A percentile compares a stretch with the other conserved stretches of the same genome.
Evolutionary conservation across 176 grass and related monocot genomes (phyloP).

Genomic region (Pontederia paniculata): DNA sequence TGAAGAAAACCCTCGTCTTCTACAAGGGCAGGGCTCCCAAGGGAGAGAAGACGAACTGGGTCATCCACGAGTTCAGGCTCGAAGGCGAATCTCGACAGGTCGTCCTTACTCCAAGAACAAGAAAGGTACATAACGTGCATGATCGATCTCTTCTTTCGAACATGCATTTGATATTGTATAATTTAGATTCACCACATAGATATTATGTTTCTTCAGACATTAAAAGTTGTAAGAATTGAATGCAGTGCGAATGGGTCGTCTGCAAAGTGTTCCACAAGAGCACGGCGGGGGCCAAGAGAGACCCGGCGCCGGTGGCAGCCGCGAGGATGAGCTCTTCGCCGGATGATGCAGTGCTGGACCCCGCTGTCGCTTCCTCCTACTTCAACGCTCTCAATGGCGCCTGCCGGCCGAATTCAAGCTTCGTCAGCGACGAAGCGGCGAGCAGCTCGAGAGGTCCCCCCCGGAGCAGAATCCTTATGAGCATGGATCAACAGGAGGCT

Average conservation of each 20-base stretch:
- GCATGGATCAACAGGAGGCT: not conserved
- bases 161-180: too few relatives aligned
- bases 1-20: too few relatives aligned
- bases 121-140: not conserved
- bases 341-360: not conserved
- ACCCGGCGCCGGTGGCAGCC: not conserved
- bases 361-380: not conserved
- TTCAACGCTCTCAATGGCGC: not conserved
- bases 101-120: not conserved
- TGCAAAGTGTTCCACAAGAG: not conserved
- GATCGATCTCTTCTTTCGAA: not conserved
- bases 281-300: not conserved
- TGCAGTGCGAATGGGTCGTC: not conserved
- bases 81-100: not conserved
- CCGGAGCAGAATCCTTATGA: not conserved
- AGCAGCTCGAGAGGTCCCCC: not conserved
- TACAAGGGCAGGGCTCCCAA: too few relatives aligned
- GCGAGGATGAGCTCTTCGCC: not conserved
- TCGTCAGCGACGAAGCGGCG: not conserved
- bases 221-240: not conserved
- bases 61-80: not conserved
- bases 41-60: not conserved
- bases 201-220: not conserved
- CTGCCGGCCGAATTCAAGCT: not conserved
- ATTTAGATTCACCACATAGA: too few relatives aligned